Base-by-base conservation (phyloP, 345 rosid genomes). In the Camelina sativa region DNA sequence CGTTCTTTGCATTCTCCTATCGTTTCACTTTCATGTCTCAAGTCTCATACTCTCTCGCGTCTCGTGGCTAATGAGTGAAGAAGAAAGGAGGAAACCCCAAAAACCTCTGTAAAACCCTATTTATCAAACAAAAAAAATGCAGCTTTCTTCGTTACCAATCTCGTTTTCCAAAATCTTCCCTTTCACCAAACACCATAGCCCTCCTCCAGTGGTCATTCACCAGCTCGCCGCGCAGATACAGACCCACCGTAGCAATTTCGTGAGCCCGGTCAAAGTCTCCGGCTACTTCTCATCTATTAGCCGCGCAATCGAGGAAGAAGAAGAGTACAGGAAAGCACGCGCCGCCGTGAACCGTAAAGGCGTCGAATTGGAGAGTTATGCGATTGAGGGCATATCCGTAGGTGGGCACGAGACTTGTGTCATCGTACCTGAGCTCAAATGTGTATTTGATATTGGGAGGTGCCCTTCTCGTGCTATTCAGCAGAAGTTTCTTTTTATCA, bases 391-490 rank as follows among this genome's bases (percentile, higher is more conserved):
- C 1, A 53, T 90, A 47, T 94, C 97, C 11, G 53, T 94, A 30
- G 96, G 96, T 0, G 98, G 98, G 19, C 93, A 84, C 7, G 97
- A 94, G 84, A 94, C 97, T 0, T 94, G 97, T 47, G 76, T 94
- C 15, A 90, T 91, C 25, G 80, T 94, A n/a, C 97, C 98, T 1
- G 91, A 90, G 76, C 83, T 94, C 35, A 94, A 91, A 86, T 91
- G 89, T 67, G 95, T 93, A 43, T 94, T 94, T 65, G 98, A 94
- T 62, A 94, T 94, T 43, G 98, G 98, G 12, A 84, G 89, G 77
- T 91, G 96, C 43, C 98, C 98, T 1, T 44, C 86, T 19, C 82
- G 96, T 65, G 98, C 98, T 69, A 84, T 94, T 60, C 97, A 94
- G 13, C 97, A 91, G 89, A 94, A 91, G 65, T 94, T 90, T 61